Percentiles rank a stretch among this genome's conserved stretches.
phyloP scores from a whole-genome alignment of 2,329 filamentous ascomycete species.

The Ceratocystiopsis sp. region DNA sequence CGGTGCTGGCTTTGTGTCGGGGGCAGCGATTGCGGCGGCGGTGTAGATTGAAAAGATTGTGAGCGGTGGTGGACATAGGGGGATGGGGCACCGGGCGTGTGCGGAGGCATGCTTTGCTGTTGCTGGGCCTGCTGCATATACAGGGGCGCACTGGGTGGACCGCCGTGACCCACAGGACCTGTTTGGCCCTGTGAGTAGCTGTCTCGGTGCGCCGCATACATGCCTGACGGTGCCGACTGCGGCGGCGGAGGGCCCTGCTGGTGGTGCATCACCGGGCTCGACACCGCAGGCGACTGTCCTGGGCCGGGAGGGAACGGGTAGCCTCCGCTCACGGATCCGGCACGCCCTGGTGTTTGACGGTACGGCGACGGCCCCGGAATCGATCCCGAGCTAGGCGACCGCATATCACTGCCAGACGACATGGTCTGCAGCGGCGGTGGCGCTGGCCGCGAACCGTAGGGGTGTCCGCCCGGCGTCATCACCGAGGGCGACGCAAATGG shows the following conservation, averaged over 20 bases:
- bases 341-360: conserved; percentile 26
- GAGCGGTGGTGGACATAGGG: conserved; percentile 29
- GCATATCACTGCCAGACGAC: conserved; percentile 27
- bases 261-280: conserved; percentile 34
- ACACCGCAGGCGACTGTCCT: conserved; percentile 14
- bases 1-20: background rate
- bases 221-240: conserved; percentile 12
- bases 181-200: conserved; percentile 24
- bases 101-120: conserved; percentile 20
- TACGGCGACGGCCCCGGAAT: conserved; percentile 31
- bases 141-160: conserved; percentile 16
- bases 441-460: conserved; percentile 26
- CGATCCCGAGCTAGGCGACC: conserved; percentile 30
- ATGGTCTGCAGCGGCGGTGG: conserved; percentile 30
- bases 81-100: conserved; percentile 24
- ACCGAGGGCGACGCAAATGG: conserved; percentile 5
- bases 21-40: conserved; percentile 11
- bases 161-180: conserved; percentile 15
- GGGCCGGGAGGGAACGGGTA: conserved; percentile 29
- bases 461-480: conserved; percentile 6
- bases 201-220: conserved; percentile 25
- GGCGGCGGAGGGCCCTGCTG: conserved; percentile 22
- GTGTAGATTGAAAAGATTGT: conserved; percentile 41
- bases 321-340: conserved; percentile 25
- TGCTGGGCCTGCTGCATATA: conserved; percentile 24